These are phyloP conservation scores for Colletotrichum lindemuthianum DNA, from an alignment of 2,329 filamentous ascomycete species.

Conservation along the genomic window DNA sequence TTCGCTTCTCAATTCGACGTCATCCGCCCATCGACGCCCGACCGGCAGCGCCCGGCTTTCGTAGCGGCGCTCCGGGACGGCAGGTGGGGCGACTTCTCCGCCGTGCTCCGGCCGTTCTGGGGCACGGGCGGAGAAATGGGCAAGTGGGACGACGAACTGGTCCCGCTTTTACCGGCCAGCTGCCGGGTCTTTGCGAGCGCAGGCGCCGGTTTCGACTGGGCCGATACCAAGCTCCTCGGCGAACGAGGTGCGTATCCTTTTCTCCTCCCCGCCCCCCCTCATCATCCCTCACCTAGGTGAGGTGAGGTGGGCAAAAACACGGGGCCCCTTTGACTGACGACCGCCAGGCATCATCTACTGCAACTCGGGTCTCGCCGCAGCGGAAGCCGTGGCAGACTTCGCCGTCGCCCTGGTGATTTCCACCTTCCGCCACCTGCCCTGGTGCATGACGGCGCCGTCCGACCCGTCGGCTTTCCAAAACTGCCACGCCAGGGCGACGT, in stretches of 20 bases:
- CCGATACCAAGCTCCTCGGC: conserved; percentile 69
- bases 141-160: conserved; percentile 69
- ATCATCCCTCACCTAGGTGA: neutral
- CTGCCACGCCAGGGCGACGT: conserved; percentile 69
- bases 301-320: neutral
- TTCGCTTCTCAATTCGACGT: conserved; percentile 58
- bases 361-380: conserved; percentile 76
- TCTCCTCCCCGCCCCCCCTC: neutral
- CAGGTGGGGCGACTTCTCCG: conserved; percentile 65
- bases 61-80: conserved; percentile 58
- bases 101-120: conserved; percentile 70
- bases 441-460: conserved; percentile 61
- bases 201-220: conserved; percentile 75
- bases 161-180: conserved; percentile 62
- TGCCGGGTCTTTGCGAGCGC: conserved; percentile 72
- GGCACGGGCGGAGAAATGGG: conserved; percentile 74
- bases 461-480: conserved; percentile 57
- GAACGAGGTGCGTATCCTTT: conserved; percentile 58
- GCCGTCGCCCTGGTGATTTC: conserved; percentile 75
- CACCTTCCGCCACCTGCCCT: conserved; percentile 74
- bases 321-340: neutral
- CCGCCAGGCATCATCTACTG: conserved; percentile 72
- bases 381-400: conserved; percentile 78
- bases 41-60: conserved; percentile 62
- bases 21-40: conserved; percentile 59